Evolutionary conservation across 768 basidiomycete species (phyloP).

Genomic region (Ramaria sp.): DNA sequence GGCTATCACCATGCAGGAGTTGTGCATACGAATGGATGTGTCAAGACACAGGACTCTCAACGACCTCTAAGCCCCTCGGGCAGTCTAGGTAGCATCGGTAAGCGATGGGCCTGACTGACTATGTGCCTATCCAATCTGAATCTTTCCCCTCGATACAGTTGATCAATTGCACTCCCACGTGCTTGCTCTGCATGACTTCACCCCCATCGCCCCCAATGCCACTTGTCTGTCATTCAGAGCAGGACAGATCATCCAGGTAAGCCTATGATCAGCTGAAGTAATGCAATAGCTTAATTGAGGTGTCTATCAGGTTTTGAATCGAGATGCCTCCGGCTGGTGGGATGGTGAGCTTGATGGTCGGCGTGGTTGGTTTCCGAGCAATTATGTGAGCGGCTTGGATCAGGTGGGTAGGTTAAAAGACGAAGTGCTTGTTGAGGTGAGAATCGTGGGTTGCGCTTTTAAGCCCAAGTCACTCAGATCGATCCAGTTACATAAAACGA

Average conservation of each 20-base stretch:
- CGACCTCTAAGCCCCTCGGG: background rate
- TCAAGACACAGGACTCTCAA: background rate
- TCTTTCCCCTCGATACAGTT: background rate
- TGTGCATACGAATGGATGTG: background rate
- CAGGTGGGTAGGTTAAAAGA: constrained; percentile 8
- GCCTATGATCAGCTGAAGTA: background rate
- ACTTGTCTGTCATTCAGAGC: constrained; percentile 84
- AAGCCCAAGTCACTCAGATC: background rate
- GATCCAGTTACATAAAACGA: background rate
- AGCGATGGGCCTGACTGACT: background rate
- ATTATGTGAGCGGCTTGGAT: constrained; percentile 61
- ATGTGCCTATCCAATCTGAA: background rate
- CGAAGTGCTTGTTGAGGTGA: constrained; percentile 6
- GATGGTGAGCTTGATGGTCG: constrained; percentile 86
- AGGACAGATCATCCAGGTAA: constrained; percentile 51
- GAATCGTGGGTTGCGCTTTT: background rate
- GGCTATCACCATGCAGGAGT: background rate
- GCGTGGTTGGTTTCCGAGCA: constrained; percentile 97
- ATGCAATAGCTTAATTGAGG: background rate
- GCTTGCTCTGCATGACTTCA: constrained; percentile 87
- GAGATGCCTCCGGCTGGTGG: constrained; percentile 93
- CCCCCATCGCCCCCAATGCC: constrained; percentile 54
- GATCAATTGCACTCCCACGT: constrained; percentile 48
- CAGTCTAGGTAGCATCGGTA: constrained; percentile 6
- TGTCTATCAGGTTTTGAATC: constrained; percentile 58